A percentile compares a stretch with the other conserved stretches of the same genome.
Evolutionary conservation across 306 rosid species (phyloP).

Genomic region (Dryas octopetala): DNA sequence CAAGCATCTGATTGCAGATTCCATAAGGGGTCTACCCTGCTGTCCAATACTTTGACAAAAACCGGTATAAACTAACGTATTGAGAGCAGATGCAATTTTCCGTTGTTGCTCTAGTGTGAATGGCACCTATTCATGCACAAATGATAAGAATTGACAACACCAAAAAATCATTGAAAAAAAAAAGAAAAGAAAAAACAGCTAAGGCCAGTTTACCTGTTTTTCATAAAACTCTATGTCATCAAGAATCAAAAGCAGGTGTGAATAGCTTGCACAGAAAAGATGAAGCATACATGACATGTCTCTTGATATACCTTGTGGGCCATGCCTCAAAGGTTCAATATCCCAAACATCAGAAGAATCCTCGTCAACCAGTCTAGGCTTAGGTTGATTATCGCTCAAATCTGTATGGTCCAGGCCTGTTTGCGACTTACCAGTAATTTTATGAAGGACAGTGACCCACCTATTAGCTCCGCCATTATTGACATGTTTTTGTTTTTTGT

Average conservation of each 20-base stretch:
- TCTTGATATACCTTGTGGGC: conserved; percentile 80
- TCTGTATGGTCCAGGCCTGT: conserved; percentile 35
- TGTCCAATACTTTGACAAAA: conserved; percentile 54
- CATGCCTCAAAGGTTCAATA: conserved; percentile 64
- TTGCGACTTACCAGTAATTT: conserved; percentile 74
- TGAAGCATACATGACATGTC: conserved; percentile 70
- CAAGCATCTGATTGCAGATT: conserved; percentile 90
- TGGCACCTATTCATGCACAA: conserved; percentile 63
- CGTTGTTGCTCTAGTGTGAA: conserved; percentile 88
- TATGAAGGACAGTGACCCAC: conserved; percentile 74
- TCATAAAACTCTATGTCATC: conserved; percentile 98
- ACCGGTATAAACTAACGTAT: conserved; percentile 90
- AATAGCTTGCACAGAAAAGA: conserved; percentile 89
- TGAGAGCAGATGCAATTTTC: conserved; percentile 75
- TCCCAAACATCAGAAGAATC: conserved; percentile 75
- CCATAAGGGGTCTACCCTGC: conserved; percentile 67
- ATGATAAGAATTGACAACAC: conserved; percentile 21
- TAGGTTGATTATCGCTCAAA: conserved; percentile 41
- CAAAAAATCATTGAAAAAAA: conserved; percentile 7
- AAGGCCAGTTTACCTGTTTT: conserved; percentile 63
- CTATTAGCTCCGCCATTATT: conserved; percentile 63
- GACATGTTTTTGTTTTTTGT: conserved; percentile 51
- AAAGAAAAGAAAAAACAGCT: conserved; percentile 10
- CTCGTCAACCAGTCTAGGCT: conserved; percentile 44
- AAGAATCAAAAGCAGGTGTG: conserved; percentile 89